A percentile compares a stretch with the other conserved stretches of the same genome.
Conservation (phyloP, 257 asterid genomes). For the Solanum chmielewskii region DNA sequence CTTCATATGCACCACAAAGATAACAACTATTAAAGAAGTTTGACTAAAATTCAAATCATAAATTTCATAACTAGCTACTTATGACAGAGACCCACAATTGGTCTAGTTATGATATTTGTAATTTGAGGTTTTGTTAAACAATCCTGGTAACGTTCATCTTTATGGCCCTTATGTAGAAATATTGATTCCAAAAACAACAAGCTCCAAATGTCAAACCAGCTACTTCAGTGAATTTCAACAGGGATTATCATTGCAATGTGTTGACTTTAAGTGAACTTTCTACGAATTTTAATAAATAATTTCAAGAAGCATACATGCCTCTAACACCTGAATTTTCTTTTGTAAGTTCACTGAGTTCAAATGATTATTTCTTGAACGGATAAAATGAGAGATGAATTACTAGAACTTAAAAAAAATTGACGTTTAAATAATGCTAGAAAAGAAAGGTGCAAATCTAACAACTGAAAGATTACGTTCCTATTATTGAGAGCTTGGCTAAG, state of each 20-base stretch:
- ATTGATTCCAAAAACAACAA: too few species aligned
- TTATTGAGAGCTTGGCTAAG: too few species aligned
- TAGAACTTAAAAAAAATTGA: background rate
- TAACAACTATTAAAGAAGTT: background rate
- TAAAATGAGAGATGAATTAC: background rate
- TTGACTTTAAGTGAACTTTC: background rate
- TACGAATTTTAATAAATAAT: too few species aligned
- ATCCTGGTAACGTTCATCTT: background rate
- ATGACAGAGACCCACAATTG: background rate
- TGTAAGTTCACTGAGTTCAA: background rate
- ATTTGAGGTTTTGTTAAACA: background rate
- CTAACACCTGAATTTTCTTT: background rate
- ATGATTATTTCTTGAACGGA: background rate
- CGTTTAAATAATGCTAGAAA: background rate
- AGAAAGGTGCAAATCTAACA: background rate
- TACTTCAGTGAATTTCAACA: background rate
- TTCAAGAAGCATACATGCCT: background rate
- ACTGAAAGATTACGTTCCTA: background rate
- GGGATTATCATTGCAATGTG: background rate
- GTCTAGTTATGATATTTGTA: too few species aligned
- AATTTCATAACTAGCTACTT: background rate
- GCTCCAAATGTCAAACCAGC: background rate
- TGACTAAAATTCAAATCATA: background rate
- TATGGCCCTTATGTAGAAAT: background rate
- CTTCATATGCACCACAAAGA: background rate